Conservation (phyloP, 164 flowering plant species). For the Magnolia sinica region DNA sequence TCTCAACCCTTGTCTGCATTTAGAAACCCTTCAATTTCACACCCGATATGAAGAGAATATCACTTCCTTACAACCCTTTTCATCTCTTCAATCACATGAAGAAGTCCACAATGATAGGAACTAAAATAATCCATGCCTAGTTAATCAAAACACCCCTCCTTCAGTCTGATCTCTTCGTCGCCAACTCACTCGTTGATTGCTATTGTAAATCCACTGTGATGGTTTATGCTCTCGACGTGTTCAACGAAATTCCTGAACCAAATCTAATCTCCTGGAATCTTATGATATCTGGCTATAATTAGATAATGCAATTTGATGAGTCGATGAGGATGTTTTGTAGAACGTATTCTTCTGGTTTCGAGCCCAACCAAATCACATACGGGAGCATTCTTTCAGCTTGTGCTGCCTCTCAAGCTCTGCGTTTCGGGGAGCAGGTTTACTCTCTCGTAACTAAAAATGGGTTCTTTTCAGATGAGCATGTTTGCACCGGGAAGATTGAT, state of each 20-base stretch:
- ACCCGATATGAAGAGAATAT: constrained; percentile 10
- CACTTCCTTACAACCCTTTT: constrained; percentile 26
- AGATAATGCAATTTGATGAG: constrained; percentile 27
- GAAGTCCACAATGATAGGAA: constrained; percentile 25
- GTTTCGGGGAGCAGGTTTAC: constrained; percentile 50
- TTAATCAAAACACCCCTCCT: constrained; percentile 32
- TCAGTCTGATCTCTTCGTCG: constrained; percentile 20
- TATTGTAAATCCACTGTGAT: constrained; percentile 37
- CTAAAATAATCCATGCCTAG: constrained; percentile 43
- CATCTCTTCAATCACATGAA: constrained; percentile 29
- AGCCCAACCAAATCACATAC: constrained; percentile 49
- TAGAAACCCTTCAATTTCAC: background rate
- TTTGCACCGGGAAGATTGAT: constrained; percentile 60
- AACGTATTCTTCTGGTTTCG: constrained; percentile 43
- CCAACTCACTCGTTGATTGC: constrained; percentile 39
- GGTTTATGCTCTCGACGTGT: constrained; percentile 31
- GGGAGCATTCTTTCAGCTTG: constrained; percentile 78
- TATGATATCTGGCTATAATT: constrained; percentile 50
- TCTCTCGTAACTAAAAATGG: constrained; percentile 52
- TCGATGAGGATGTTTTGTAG: constrained; percentile 47
- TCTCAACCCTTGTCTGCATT: constrained; percentile 20
- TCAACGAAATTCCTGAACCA: constrained; percentile 21
- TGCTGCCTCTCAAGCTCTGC: constrained; percentile 28
- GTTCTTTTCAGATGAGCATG: constrained; percentile 48
- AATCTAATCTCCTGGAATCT: constrained; percentile 54